phyloP scores from a whole-genome alignment of 2,329 filamentous ascomycete species.

The Sporothrix brasiliensis region DNA sequence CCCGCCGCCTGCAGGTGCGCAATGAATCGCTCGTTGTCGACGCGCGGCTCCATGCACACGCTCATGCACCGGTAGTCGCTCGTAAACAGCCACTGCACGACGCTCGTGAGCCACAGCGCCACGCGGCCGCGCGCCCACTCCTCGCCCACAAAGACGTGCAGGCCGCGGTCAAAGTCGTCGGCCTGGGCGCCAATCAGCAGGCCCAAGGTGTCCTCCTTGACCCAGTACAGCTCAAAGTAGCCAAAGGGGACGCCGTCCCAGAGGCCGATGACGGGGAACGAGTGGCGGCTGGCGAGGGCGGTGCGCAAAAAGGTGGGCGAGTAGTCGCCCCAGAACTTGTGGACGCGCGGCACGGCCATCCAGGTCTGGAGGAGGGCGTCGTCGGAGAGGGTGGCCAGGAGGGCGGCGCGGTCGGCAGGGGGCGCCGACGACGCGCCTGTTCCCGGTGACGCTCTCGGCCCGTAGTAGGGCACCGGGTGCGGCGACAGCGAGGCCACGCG shows the following conservation, averaged over 20 bases:
- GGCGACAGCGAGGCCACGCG: slow-evolving; percentile 74
- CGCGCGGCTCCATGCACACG: slow-evolving; percentile 82
- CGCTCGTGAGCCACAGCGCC: slow-evolving; percentile 75
- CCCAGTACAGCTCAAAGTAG: slow-evolving; percentile 98
- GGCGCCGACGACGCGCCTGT: slow-evolving; percentile 41
- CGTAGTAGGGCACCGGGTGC: slow-evolving; percentile 65
- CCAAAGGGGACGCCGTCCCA: slow-evolving; percentile 96
- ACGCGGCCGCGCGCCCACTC: slow-evolving; percentile 88
- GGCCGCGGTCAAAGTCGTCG: slow-evolving; percentile 80
- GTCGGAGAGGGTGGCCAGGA: slow-evolving; percentile 55
- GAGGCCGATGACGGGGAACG: slow-evolving; percentile 86
- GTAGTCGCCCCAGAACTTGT: slow-evolving; percentile 78
- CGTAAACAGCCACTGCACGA: slow-evolving; percentile 84
- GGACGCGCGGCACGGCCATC: slow-evolving; percentile 85
- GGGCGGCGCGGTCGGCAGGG: slow-evolving; percentile 39
- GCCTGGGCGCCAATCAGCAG: slow-evolving; percentile 62
- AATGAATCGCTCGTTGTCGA: slow-evolving; percentile 82
- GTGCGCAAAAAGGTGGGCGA: slow-evolving; percentile 66
- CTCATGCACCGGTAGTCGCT: slow-evolving; percentile 79
- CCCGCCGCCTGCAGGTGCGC: slow-evolving; percentile 71
- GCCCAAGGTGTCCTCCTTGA: slow-evolving; percentile 84
- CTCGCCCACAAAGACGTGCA: slow-evolving; percentile 89
- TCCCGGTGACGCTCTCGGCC: slow-evolving; percentile 50
- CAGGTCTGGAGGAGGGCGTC: slow-evolving; percentile 72
- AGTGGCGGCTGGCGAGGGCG: slow-evolving; percentile 69